Evolutionary conservation across 768 basidiomycete species (phyloP), one percentile per base, ranked within the genome.

Genomic region (Auricularia auricula-judae): DNA sequence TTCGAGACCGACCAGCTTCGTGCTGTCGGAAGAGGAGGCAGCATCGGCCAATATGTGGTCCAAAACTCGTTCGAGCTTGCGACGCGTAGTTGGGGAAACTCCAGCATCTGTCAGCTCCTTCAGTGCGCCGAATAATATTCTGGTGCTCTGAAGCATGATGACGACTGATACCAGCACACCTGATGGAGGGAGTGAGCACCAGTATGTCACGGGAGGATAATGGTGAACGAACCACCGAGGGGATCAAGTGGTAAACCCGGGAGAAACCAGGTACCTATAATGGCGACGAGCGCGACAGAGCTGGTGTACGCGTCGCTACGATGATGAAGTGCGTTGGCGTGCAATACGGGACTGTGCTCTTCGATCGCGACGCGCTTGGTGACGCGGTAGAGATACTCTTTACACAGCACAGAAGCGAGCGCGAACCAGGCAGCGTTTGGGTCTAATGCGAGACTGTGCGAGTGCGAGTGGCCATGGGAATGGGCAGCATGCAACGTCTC

Each of bases 341-440:
- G 78, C 62, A 99, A 76, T 0, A 99, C 97, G 3, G 92, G 91
- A 70, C 89, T 92, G 70, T 86, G 86, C 74, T 98, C 94, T 69
- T 92, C 85, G 65, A 91, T 86, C 11, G 96, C 97, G 36, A 99
- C 95, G 63, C 82, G 84, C 71, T 89, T 89, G 59, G 94, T 98
- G 58, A 87, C 77, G 53, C 94, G 80, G 75, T 96, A 98, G 12
- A 99, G 74, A 87, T 89, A 98, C 74, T 99, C 97, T 72, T 99
- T 99, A 66, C 82, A 75, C 3, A 92, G 61, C 2, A 98, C 85
- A 67, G 91, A 86, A 23, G 85, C 70, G 1, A 85, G 85, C 7
- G 97, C 97, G 70, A 98, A 95, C 94, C 95, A 98, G 35, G 94
- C 93, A 21, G 97, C 97, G 71, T 98, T 94, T 51, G 92, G 89